Conservation (phyloP, 2,329 filamentous ascomycete genomes). For the Calonectria henricotiae region DNA sequence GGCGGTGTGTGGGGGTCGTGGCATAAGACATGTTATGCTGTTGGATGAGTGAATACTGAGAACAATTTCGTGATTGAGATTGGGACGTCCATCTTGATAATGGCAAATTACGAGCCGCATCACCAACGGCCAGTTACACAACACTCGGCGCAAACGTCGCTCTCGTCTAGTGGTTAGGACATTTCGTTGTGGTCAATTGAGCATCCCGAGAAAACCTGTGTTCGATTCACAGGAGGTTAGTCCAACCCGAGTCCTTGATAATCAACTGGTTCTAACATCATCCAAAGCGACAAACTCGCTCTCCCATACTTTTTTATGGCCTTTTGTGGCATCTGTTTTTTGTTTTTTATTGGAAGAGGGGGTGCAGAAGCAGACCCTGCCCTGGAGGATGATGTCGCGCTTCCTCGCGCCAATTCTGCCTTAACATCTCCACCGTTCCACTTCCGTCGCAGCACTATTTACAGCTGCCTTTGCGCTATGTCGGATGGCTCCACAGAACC, state of each 20-base stretch:
- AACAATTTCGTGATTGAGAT: no score
- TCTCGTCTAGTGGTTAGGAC: slow-evolving; percentile 10
- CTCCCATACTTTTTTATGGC: not conserved
- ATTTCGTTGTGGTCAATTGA: slow-evolving; percentile 11
- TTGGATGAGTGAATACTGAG: no score
- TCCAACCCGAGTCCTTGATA: not conserved
- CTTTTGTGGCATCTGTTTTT: not conserved
- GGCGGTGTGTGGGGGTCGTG: no score
- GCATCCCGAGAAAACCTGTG: slow-evolving; percentile 8
- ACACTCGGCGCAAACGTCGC: slow-evolving; percentile 9
- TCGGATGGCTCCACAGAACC: no score
- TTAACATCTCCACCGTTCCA: no score
- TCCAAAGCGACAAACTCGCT: not conserved
- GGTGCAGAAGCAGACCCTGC: not conserved
- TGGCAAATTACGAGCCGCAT: not conserved
- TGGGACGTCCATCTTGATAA: not conserved
- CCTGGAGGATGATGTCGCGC: no score
- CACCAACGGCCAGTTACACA: not conserved
- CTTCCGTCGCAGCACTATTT: no score
- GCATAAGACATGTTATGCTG: no score
- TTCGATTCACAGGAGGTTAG: slow-evolving; percentile 9
- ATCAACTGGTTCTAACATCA: not conserved
- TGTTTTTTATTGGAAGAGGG: not conserved
- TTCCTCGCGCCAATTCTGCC: no score
- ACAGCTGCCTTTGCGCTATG: no score